Evolutionary conservation across 768 basidiomycete species (phyloP).

Genomic region (Hemileccinum rubropunctum): DNA sequence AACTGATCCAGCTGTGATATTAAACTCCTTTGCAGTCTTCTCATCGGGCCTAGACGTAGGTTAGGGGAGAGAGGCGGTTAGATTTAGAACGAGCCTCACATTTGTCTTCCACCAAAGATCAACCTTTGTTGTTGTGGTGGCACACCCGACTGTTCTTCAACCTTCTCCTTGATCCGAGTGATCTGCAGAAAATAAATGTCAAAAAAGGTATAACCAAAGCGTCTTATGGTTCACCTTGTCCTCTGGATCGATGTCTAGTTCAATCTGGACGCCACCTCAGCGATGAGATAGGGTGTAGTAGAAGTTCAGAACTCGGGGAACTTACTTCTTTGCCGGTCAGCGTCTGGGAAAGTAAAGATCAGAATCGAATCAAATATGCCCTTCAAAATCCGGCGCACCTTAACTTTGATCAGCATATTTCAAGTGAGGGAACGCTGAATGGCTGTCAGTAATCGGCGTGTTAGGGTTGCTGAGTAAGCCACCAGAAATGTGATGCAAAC

Average conservation of each 20-base stretch:
- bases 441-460: background rate
- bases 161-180: constrained; percentile 92
- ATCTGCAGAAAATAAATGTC: constrained; percentile 51
- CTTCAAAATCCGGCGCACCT: constrained; percentile 9
- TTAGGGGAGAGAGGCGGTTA: background rate
- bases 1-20: constrained; percentile 80
- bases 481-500: too few relatives aligned
- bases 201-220: background rate
- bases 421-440: background rate
- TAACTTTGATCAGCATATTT: constrained; percentile 27
- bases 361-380: background rate
- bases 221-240: constrained; percentile 59
- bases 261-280: constrained; percentile 56
- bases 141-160: constrained; percentile 97
- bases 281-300: constrained; percentile 6
- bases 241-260: constrained; percentile 90
- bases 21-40: constrained; percentile 82
- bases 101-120: constrained; percentile 90
- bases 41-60: constrained; percentile 73
- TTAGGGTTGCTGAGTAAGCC: constrained; percentile 2
- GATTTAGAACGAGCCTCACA: constrained; percentile 51
- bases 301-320: constrained; percentile 3
- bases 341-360: constrained; percentile 49
- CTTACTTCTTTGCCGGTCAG: constrained; percentile 95
- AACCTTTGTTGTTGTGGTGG: constrained; percentile 94